These are phyloP conservation scores for Gamsiella multidivaricata DNA, from an alignment of 192 early-diverging fungal species.

Conservation along the genomic window DNA sequence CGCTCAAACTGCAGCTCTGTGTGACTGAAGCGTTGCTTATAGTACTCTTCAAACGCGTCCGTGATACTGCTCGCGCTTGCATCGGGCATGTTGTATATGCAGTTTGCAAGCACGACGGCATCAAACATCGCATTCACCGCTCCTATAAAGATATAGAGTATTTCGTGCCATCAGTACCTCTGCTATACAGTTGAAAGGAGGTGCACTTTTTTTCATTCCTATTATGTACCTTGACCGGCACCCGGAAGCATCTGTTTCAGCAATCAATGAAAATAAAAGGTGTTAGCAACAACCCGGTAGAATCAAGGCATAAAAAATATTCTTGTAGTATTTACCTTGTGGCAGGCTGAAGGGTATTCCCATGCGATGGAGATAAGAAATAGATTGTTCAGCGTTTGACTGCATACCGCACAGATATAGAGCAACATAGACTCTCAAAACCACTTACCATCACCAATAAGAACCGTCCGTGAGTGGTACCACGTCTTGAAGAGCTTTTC, in stretches of 20 bases:
- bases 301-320: too few relatives aligned
- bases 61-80: neutral
- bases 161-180: neutral
- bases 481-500: too few relatives aligned
- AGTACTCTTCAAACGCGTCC: slow-evolving; percentile 23
- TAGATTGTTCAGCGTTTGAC: too few relatives aligned
- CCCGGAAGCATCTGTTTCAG: slow-evolving; percentile 13
- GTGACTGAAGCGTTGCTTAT: slow-evolving; percentile 21
- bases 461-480: slow-evolving; percentile 20
- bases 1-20: too few relatives aligned
- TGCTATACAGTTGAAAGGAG: neutral
- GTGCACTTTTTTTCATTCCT: neutral
- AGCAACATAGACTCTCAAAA: too few relatives aligned
- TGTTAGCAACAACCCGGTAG: neutral
- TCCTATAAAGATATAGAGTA: slow-evolving; percentile 3
- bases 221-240: slow-evolving; percentile 5
- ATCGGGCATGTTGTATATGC: slow-evolving; percentile 20
- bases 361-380: neutral
- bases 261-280: too few relatives aligned
- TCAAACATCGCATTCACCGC: slow-evolving; percentile 32
- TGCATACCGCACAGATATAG: too few relatives aligned
- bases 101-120: slow-evolving; percentile 20
- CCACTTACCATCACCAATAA: slow-evolving; percentile 38
- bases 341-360: slow-evolving; percentile 1
- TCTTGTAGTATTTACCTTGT: slow-evolving; percentile 13